Conservation (phyloP, 176 grass and related monocot species). For the Musa schizocarpa region DNA sequence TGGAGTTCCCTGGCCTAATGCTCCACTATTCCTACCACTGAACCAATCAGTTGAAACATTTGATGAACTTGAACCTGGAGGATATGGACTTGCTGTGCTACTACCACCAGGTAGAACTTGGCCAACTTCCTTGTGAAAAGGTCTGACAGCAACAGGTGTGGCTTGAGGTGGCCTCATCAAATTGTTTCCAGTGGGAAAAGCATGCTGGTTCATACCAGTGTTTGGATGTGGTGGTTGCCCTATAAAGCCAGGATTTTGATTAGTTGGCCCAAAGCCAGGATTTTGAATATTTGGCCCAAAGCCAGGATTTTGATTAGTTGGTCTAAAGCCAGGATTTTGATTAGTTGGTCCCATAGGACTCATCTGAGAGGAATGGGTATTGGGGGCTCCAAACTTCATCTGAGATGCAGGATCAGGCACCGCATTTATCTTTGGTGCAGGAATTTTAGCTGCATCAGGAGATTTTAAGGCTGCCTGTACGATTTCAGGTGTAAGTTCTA, state of each 20-base stretch:
- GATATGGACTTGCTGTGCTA: conserved; percentile 27
- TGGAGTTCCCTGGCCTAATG: conserved; percentile 31
- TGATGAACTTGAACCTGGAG: conserved; percentile 31
- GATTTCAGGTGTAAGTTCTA: conserved; percentile 69
- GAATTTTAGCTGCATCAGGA: conserved; percentile 77
- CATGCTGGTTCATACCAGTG: conserved; percentile 26
- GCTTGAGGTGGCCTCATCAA: conserved; percentile 41
- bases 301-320: conserved; percentile 24
- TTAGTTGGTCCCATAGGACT: not conserved
- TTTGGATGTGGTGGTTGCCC: conserved; percentile 22
- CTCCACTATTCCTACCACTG: conserved; percentile 49
- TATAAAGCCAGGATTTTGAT: conserved; percentile 39
- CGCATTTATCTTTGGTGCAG: conserved; percentile 60
- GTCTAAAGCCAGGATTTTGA: conserved; percentile 28
- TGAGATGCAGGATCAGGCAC: conserved; percentile 1
- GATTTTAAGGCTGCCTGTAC: conserved; percentile 73
- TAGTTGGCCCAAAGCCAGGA: not conserved
- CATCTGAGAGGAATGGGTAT: conserved; percentile 28
- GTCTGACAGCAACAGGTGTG: conserved; percentile 26
- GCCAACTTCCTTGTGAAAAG: conserved; percentile 32
- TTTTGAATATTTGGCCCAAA: conserved; percentile 17
- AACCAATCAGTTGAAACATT: conserved; percentile 88
- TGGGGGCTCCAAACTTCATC: conserved; percentile 13
- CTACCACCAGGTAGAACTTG: conserved; percentile 34
- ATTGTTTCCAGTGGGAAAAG: conserved; percentile 26